These are phyloP conservation scores for Bipolaris gigantea DNA, from an alignment of 2,329 filamentous ascomycete genomes.

Conservation along the genomic window DNA sequence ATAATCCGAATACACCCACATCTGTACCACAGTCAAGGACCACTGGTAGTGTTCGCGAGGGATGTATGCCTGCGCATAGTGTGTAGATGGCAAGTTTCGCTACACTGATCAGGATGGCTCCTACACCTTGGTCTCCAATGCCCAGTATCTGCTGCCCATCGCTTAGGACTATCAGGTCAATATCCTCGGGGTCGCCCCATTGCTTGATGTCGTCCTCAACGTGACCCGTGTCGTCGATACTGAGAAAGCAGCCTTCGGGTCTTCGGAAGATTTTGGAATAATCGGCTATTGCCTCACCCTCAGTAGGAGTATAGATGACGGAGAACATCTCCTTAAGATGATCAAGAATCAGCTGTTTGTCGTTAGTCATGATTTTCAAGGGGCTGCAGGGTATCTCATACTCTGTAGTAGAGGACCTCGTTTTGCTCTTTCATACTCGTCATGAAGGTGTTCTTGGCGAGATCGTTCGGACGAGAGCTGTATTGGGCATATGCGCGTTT, in stretches of 20 bases:
- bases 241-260: conserved; percentile 80
- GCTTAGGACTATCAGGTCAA: conserved; percentile 87
- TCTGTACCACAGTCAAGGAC: conserved; percentile 86
- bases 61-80: conserved; percentile 83
- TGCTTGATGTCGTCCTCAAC: conserved; percentile 68
- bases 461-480: conserved; percentile 59
- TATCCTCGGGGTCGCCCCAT: conserved; percentile 71
- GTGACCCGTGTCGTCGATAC: conserved; percentile 67
- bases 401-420: conserved; percentile 76
- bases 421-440: conserved; percentile 85
- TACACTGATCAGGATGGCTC: conserved; percentile 79
- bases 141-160: conserved; percentile 76
- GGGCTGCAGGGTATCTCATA: conserved; percentile 37
- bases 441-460: conserved; percentile 87
- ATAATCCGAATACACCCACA: conserved; percentile 36
- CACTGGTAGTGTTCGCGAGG: conserved; percentile 74
- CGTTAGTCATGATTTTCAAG: conserved; percentile 5
- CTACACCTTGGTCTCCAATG: conserved; percentile 86
- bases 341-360: conserved; percentile 66
- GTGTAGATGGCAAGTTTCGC: conserved; percentile 84
- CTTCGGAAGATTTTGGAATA: conserved; percentile 77
- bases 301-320: conserved; percentile 88
- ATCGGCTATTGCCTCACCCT: conserved; percentile 84
- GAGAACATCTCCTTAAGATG: conserved; percentile 87
- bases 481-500: conserved; percentile 82